These are phyloP conservation scores for Begonia peltatifolia DNA, from an alignment of 306 rosid species.

Conservation along the genomic window DNA sequence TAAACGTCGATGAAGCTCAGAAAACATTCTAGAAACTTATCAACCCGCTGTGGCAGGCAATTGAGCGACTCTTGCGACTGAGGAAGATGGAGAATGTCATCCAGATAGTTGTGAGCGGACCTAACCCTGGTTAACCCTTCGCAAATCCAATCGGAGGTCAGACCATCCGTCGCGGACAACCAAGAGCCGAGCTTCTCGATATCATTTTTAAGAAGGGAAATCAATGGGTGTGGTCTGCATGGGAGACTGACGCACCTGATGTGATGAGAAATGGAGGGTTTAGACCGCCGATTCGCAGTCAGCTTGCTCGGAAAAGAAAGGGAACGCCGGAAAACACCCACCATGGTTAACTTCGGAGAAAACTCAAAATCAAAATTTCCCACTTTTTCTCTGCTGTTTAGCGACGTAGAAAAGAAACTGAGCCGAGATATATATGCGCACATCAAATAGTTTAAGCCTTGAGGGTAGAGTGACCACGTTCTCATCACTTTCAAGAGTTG, in stretches of 20 bases:
- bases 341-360: slow-evolving; percentile 23
- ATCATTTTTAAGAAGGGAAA: slow-evolving; percentile 53
- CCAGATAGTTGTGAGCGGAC: slow-evolving; percentile 41
- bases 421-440: no score
- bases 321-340: slow-evolving; percentile 74
- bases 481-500: no score
- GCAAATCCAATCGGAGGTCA: slow-evolving; percentile 30
- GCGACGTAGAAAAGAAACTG: no score
- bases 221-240: slow-evolving; percentile 71
- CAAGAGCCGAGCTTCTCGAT: slow-evolving; percentile 31
- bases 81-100: slow-evolving; percentile 61
- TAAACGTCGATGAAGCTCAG: slow-evolving; percentile 55
- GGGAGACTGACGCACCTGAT: slow-evolving; percentile 83
- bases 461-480: no score
- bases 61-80: slow-evolving; percentile 61
- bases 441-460: no score
- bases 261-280: slow-evolving; percentile 47
- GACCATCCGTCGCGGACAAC: slow-evolving; percentile 16
- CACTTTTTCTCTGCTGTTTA: no score
- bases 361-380: not conserved
- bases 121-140: slow-evolving; percentile 40
- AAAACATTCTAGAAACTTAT: slow-evolving; percentile 58
- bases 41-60: slow-evolving; percentile 32
- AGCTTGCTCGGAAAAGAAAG: slow-evolving; percentile 63
- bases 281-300: slow-evolving; percentile 31